Evolutionary conservation across 2,329 filamentous ascomycete genomes (phyloP), one percentile per base, ranked within the genome.

Genomic region (Fusarium sp.): DNA sequence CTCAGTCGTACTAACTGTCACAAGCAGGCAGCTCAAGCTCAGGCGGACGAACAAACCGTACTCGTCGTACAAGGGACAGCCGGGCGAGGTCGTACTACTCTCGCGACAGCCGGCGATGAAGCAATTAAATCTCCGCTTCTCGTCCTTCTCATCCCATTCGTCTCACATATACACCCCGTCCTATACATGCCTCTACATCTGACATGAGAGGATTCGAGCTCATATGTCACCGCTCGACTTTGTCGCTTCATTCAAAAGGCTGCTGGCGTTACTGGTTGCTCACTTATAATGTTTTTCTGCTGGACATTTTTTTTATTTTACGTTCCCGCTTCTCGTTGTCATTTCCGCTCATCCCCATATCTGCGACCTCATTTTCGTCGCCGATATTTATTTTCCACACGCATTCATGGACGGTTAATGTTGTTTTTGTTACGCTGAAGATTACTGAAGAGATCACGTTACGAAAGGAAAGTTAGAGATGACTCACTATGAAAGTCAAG

Each of bases 11-110:
- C 72, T 76, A 71, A 75, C 73, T 32, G 28, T 49, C 35, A 35
- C 37, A 60, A 60, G 71, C 72, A 83, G 83, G 81, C 75, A 85
- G 83, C 71, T 76, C 77, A 49, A 84, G 82, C 74, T 82, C 81
- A 22, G 82, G 81, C 49, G 78, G 80, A 71, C 79, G 82, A 75
- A 83, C 78, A 28, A 72, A 77, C 51, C 75, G 73, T 33, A 78
- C 73, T 44, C 72, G 75, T 37, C 74, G 75, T 37, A 77, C 76
- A 28, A 71, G 76, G 53, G 74, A 75, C 37, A 78, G 75, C 54
- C 74, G 51, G 35, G 72, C 73, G 30, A 74, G 72, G 64, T 78
- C 77, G n/a, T 70, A 77, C 48, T 76, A 79, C 68, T 75, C 73
- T 32, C 74, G 73, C 50, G 70, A 74, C 58, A 70, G 71, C 26